Evolutionary conservation across 805 yeast genomes (phyloP).

Genomic region (Nakazawaea holstii): DNA sequence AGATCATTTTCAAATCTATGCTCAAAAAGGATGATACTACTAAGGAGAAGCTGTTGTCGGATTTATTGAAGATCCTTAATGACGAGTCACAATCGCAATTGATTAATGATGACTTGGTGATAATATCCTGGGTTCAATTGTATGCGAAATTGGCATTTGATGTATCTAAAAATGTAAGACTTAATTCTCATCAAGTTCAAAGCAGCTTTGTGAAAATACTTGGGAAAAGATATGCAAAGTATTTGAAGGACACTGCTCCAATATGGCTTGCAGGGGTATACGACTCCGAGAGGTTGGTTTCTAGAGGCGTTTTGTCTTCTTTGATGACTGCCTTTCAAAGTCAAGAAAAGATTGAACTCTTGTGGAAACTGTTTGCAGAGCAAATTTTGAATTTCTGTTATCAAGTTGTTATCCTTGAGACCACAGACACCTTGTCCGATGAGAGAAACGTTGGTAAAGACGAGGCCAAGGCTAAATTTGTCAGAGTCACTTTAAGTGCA

Average conservation of each 20-base stretch:
- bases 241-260: slow-evolving; percentile 68
- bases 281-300: slow-evolving; percentile 64
- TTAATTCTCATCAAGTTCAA: slow-evolving; percentile 59
- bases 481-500: slow-evolving; percentile 35
- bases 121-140: slow-evolving; percentile 71
- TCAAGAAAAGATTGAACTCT: slow-evolving; percentile 44
- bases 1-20: slow-evolving; percentile 67
- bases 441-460: slow-evolving; percentile 62
- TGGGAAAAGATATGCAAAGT: slow-evolving; percentile 56
- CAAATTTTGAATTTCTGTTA: slow-evolving; percentile 52
- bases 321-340: slow-evolving; percentile 52
- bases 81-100: neutral
- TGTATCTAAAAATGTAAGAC: slow-evolving; percentile 59
- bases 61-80: slow-evolving; percentile 31
- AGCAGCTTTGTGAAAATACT: slow-evolving; percentile 42
- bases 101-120: slow-evolving; percentile 45
- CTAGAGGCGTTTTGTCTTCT: slow-evolving; percentile 40
- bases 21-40: slow-evolving; percentile 81
- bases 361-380: slow-evolving; percentile 56
- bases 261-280: slow-evolving; percentile 65
- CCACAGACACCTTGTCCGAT: slow-evolving; percentile 64
- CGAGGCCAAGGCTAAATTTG: slow-evolving; percentile 61
- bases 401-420: slow-evolving; percentile 51
- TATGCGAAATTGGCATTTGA: slow-evolving; percentile 78
- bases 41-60: slow-evolving; percentile 70